Evolutionary conservation across 768 basidiomycete genomes (phyloP).

Genomic region (Rhizopogon vulgaris): DNA sequence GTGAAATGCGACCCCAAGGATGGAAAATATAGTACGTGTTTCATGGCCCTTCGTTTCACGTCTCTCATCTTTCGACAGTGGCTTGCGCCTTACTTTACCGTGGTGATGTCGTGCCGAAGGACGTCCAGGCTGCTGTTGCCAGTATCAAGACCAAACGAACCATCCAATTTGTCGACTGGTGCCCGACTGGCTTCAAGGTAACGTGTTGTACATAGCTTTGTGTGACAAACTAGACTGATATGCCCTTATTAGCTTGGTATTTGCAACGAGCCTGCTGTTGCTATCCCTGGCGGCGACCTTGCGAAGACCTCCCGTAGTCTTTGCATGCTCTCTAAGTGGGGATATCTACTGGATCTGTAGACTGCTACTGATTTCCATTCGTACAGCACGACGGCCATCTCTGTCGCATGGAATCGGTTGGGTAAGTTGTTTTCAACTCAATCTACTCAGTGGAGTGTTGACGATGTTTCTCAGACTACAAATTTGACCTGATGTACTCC

Average conservation of each 20-base stretch:
- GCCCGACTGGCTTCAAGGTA: slow-evolving; percentile 93
- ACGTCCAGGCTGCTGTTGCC: slow-evolving; percentile 87
- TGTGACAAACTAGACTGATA: slow-evolving; percentile 12
- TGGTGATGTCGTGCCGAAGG: slow-evolving; percentile 96
- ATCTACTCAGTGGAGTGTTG: slow-evolving; percentile 1
- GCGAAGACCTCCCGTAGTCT: slow-evolving; percentile 91
- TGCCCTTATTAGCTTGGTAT: slow-evolving; percentile 68
- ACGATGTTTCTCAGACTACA: slow-evolving; percentile 59
- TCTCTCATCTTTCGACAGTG: slow-evolving; percentile 42
- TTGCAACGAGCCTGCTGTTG: slow-evolving; percentile 93
- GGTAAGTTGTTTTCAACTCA: slow-evolving; percentile 30
- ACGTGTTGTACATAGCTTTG: slow-evolving; percentile 1
- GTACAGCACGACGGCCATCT: slow-evolving; percentile 82
- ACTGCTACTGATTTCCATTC: slow-evolving; percentile 1
- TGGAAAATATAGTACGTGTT: slow-evolving; percentile 91
- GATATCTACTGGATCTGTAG: neutral
- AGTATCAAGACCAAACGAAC: slow-evolving; percentile 97
- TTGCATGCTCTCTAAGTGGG: slow-evolving; percentile 93
- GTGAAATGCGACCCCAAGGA: slow-evolving; percentile 92
- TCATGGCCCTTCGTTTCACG: neutral
- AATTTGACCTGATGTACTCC: slow-evolving; percentile 97
- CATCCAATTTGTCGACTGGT: slow-evolving; percentile 98
- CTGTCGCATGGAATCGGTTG: slow-evolving; percentile 88
- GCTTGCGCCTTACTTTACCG: slow-evolving; percentile 91
- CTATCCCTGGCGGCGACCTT: slow-evolving; percentile 90